These are phyloP conservation scores for Brassica rapa DNA, from an alignment of 345 rosid genomes.

Conservation along the genomic window DNA sequence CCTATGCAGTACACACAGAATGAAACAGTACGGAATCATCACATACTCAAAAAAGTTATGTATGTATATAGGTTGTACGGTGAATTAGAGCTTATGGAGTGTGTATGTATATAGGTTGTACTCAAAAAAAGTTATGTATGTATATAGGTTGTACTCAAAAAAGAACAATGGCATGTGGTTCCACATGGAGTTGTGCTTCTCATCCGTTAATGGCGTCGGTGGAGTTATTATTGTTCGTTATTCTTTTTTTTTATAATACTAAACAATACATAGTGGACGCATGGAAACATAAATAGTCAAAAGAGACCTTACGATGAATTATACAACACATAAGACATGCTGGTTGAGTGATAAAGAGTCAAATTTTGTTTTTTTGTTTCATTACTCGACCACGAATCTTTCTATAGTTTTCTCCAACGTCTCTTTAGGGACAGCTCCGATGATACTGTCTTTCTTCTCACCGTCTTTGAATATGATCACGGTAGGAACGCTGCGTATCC, in stretches of 20 bases:
- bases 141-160: slow-evolving; percentile 19
- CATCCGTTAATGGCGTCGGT: slow-evolving; percentile 36
- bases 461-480: slow-evolving; percentile 63
- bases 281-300: slow-evolving; percentile 19
- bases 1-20: slow-evolving; percentile 36
- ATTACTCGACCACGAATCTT: slow-evolving; percentile 55
- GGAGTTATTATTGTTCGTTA: not conserved
- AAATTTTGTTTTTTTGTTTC: not conserved
- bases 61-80: slow-evolving; percentile 30
- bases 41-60: slow-evolving; percentile 10
- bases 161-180: slow-evolving; percentile 39
- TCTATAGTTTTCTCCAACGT: slow-evolving; percentile 63
- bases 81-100: not conserved
- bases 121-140: slow-evolving; percentile 17
- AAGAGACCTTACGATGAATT: not conserved
- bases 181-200: slow-evolving; percentile 28
- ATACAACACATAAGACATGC: slow-evolving; percentile 15
- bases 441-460: slow-evolving; percentile 72
- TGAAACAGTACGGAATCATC: slow-evolving; percentile 34
- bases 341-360: not conserved
- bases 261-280: slow-evolving; percentile 2
- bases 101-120: slow-evolving; percentile 16
- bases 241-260: not conserved
- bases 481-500: slow-evolving; percentile 72
- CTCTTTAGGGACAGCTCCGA: slow-evolving; percentile 74